Evolutionary conservation across 441 rosid genomes (phyloP).

Genomic region (Melastoma candidum): DNA sequence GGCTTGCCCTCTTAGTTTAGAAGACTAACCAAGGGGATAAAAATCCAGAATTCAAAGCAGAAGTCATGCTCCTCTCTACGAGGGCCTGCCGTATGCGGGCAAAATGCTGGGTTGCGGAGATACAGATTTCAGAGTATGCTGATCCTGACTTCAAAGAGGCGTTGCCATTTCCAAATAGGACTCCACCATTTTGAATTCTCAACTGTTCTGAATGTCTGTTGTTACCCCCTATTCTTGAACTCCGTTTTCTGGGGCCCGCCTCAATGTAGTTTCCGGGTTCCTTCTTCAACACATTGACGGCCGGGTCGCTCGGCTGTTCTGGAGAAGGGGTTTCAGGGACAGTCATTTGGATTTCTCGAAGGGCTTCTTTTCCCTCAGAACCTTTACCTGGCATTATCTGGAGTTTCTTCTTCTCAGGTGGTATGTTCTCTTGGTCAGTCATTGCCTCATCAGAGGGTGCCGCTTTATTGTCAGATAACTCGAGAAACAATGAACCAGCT

Average conservation of each 20-base stretch:
- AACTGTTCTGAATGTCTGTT: constrained; percentile 39
- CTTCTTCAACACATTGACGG: constrained; percentile 45
- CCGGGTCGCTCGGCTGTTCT: constrained; percentile 67
- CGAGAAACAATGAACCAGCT: constrained; percentile 53
- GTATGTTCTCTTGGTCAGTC: constrained; percentile 70
- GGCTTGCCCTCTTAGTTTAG: no score
- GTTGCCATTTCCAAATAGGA: constrained; percentile 49
- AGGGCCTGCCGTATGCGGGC: constrained; percentile 90
- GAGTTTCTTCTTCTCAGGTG: constrained; percentile 50
- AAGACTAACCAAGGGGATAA: constrained; percentile 81
- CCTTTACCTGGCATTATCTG: constrained; percentile 81
- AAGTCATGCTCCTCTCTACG: constrained; percentile 81
- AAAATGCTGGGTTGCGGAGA: constrained; percentile 86
- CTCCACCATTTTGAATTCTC: constrained; percentile 46
- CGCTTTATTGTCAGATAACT: constrained; percentile 50
- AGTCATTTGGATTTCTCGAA: constrained; percentile 59
- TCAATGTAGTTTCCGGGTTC: constrained; percentile 60
- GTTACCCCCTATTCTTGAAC: constrained; percentile 50
- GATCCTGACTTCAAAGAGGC: constrained; percentile 44
- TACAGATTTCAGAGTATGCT: constrained; percentile 79
- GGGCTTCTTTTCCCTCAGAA: constrained; percentile 37
- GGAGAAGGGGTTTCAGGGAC: constrained; percentile 99
- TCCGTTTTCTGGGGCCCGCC: constrained; percentile 62
- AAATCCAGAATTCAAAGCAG: constrained; percentile 87
- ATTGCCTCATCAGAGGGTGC: constrained; percentile 36